Base-by-base conservation (phyloP, 176 grass and related monocot genomes). In the Aegilops tauschii region DNA sequence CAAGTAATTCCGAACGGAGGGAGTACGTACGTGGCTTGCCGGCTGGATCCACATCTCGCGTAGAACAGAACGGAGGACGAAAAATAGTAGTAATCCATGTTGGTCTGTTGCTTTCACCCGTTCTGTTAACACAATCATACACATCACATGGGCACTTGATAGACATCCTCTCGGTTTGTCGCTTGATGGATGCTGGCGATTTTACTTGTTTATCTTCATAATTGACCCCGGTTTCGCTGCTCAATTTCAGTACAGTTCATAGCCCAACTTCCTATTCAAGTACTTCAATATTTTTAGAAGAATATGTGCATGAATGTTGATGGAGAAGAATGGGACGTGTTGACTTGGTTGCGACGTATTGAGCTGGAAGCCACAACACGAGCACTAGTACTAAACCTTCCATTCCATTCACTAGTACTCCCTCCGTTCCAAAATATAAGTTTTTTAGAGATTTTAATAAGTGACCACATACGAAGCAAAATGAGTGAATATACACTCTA, bases 291-390 rank as follows among this genome's bases (percentile, higher is more conserved):
- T 52, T 52, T 1, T 52, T 52, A 2, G 14, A 6, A 18, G 14
- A 52, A 17, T 17, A 6, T 16, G 47, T 16, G 4, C 4, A 50
- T 58, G 64, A 83, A 72, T 72, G 74, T 42, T 21, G 50, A 71
- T 29, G 18, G 35, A 56, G 65, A 84, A 65, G 44, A 44, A 80
- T 32, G 30, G 58, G 72, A 23, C 1, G 6, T 17, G 65, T 36
- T 59, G 76, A 76, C 77, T 75, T 62, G 1, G 5, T 54, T 11
- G 76, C 6, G 11, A 50, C 27, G 14, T 5, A 47, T 29, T 80
- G 76, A 84, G 87, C 90, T 85, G 86, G 90, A 81, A 77, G 82
- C 30, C 82, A 77, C 90, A 67, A 39, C 1, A 17, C 61, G 28
- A 63, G 61, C 81, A 76, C 81, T 45, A 68, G 61, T 75, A 80